Percentiles rank a stretch among this genome's conserved stretches.
phyloP scores from a whole-genome alignment of 2,329 filamentous ascomycete species.

The Coleophoma eucalyptorum region DNA sequence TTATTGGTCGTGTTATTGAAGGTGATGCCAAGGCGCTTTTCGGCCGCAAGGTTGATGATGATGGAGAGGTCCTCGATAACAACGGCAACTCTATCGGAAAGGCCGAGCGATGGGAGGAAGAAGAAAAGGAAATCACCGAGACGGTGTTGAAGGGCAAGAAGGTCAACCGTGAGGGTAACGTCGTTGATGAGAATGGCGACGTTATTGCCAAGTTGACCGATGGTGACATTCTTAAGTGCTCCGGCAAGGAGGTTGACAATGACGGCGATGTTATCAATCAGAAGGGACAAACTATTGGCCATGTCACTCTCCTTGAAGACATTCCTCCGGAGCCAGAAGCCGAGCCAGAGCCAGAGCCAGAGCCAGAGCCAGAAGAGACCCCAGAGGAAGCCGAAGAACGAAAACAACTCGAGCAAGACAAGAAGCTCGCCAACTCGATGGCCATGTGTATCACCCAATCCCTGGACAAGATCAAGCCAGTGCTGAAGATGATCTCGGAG shows the following conservation, averaged over 20 bases:
- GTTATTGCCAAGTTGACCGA: constrained; percentile 64
- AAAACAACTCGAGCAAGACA: constrained; percentile 60
- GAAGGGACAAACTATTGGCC: constrained; percentile 63
- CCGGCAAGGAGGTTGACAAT: constrained; percentile 66
- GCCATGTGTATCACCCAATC: constrained; percentile 69
- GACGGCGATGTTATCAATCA: constrained; percentile 69
- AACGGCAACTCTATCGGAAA: constrained; percentile 59
- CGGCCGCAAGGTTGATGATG: constrained; percentile 73
- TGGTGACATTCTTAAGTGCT: constrained; percentile 60
- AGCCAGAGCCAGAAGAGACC: constrained; percentile 47
- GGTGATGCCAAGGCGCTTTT: constrained; percentile 71
- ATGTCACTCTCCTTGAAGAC: constrained; percentile 62
- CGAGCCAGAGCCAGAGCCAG: constrained; percentile 34
- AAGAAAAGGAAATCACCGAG: constrained; percentile 46
- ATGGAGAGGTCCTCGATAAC: constrained; percentile 78
- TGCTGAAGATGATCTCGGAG: constrained; percentile 83
- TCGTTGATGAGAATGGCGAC: constrained; percentile 55
- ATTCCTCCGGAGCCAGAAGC: constrained; percentile 43
- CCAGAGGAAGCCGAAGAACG: constrained; percentile 55
- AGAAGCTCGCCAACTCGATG: constrained; percentile 76
- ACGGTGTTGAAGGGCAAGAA: constrained; percentile 49
- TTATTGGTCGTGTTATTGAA: constrained; percentile 67
- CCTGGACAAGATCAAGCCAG: constrained; percentile 77
- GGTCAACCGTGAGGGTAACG: constrained; percentile 56
- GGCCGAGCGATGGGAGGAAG: constrained; percentile 57